Evolutionary conservation across 2,329 filamentous ascomycete species (phyloP), one percentile per base, ranked within the genome.

Genomic region (Tolypocladium cylindrosporum): DNA sequence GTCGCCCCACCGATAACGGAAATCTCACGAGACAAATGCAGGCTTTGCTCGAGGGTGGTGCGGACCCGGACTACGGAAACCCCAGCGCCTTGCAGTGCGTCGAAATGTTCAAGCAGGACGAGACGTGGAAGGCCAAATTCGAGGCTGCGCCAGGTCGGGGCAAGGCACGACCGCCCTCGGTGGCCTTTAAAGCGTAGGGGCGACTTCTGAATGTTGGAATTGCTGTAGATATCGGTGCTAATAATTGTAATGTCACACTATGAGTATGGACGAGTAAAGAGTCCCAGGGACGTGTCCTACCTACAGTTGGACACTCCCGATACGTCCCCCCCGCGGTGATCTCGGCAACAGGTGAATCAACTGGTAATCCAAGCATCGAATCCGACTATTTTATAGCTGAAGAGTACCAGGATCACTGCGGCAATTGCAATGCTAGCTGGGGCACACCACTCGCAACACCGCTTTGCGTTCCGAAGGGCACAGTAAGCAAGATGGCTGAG

Each of bases 51-150:
- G 74, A 77, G 56, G 79, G 79, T 0, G 79, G 79, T 2, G 81
- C 80, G 3, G 81, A 84, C 64, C 80, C 81, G 1, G 78, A 81
- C 1, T 70, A 77, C 58, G 81, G 81, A 1, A 67, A 70, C 2
- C 80, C 80, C 1, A 79, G 74, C 42, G 79, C 81, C 0, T 64
- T 77, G 52, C 71, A 78, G 57, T 79, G 79, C 34, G 67, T 83
- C 19, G 65, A 68, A 3, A 74, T 82, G 69, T 83, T 84, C 62
- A 78, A 78, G 57, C 79, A 81, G 62, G 75, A 80, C 57, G 75
- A 77, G 1, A 69, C 69, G 58, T 84, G 80, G 79, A 74, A 70
- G 58, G 64, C 64, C 3, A 80, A 72, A 54, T 83, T 83, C 60
- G 77, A 79, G 54, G 64, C 67, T 10, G 80, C 80, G 0, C 70